Evolutionary conservation across 768 basidiomycete species (phyloP).

Genomic region (Filobasidium wieringae): DNA sequence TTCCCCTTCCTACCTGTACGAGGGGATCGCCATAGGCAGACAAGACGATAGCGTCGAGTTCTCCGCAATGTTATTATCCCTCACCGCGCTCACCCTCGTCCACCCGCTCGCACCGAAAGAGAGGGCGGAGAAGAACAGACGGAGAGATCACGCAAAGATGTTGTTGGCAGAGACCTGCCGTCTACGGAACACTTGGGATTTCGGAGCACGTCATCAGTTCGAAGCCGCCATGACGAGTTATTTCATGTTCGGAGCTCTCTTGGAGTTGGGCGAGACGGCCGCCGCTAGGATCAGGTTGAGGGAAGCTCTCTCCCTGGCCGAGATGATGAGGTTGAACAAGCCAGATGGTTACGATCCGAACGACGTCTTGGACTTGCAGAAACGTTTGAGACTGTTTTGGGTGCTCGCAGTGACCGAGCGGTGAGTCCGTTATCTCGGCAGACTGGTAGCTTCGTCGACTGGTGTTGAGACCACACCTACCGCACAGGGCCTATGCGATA

Average conservation of each 20-base stretch:
- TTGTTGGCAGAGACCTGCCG: constrained; percentile 23
- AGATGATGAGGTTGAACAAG: constrained; percentile 18
- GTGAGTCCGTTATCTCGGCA: constrained; percentile 3
- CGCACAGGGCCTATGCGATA: constrained; percentile 22
- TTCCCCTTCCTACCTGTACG: constrained; percentile 13
- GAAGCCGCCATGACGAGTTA: constrained; percentile 21
- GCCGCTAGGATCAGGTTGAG: constrained; percentile 21
- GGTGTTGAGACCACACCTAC: not conserved
- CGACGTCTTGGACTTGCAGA: constrained; percentile 12
- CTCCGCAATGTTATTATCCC: constrained; percentile 18
- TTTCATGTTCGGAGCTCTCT: constrained; percentile 25
- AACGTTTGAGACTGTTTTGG: constrained; percentile 24
- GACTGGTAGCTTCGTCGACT: not conserved
- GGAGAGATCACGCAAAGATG: constrained; percentile 17
- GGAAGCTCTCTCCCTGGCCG: constrained; percentile 22
- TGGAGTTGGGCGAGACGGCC: constrained; percentile 20
- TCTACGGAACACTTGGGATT: constrained; percentile 18
- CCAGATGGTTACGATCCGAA: constrained; percentile 8
- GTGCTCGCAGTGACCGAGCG: constrained; percentile 25
- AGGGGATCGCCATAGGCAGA: constrained; percentile 7
- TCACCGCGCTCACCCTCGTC: constrained; percentile 19
- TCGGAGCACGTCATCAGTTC: constrained; percentile 13
- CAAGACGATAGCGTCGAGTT: constrained; percentile 13
- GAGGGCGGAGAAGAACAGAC: not conserved
- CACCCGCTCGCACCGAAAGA: constrained; percentile 22